Percentiles rank a stretch among this genome's conserved stretches.
phyloP scores from a whole-genome alignment of 2,329 filamentous ascomycete genomes.

The Pestalotiopsis sp. region DNA sequence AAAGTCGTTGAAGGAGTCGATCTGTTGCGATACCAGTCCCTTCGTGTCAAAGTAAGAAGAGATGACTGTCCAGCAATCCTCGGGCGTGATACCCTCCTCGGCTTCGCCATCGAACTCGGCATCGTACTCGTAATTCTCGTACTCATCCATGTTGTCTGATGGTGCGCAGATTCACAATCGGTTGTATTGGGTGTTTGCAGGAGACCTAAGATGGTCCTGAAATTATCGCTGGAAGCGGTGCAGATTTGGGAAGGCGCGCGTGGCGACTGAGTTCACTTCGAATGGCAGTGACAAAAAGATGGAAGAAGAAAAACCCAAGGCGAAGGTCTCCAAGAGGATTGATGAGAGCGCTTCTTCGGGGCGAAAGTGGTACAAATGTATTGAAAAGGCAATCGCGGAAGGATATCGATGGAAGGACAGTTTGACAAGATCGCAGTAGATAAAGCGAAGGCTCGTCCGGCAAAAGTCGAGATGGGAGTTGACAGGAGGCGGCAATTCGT shows the following conservation, averaged over 20 bases:
- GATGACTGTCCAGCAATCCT: slow-evolving; percentile 98
- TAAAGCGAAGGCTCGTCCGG: neutral
- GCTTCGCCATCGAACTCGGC: slow-evolving; percentile 55
- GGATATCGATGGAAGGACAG: neutral
- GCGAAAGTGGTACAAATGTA: neutral
- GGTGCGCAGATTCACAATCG: neutral
- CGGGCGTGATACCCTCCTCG: slow-evolving; percentile 79
- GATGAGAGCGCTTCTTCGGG: neutral
- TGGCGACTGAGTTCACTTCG: neutral
- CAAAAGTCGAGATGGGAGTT: neutral
- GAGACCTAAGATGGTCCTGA: neutral
- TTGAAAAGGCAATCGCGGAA: neutral
- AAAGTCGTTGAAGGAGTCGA: slow-evolving; percentile 98
- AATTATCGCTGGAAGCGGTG: neutral
- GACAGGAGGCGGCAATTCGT: neutral
- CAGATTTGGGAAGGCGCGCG: neutral
- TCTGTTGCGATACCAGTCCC: slow-evolving; percentile 93
- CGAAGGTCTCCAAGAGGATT: neutral
- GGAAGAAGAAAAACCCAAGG: neutral
- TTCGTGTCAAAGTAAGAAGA: slow-evolving; percentile 96
- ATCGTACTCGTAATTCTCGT: slow-evolving; percentile 68
- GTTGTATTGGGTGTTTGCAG: neutral
- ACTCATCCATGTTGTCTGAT: slow-evolving; percentile 48
- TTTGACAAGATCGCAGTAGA: neutral
- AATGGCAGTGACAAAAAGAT: neutral